phyloP scores from a whole-genome alignment of 441 rosid genomes.

The Isatis lusitanica region DNA sequence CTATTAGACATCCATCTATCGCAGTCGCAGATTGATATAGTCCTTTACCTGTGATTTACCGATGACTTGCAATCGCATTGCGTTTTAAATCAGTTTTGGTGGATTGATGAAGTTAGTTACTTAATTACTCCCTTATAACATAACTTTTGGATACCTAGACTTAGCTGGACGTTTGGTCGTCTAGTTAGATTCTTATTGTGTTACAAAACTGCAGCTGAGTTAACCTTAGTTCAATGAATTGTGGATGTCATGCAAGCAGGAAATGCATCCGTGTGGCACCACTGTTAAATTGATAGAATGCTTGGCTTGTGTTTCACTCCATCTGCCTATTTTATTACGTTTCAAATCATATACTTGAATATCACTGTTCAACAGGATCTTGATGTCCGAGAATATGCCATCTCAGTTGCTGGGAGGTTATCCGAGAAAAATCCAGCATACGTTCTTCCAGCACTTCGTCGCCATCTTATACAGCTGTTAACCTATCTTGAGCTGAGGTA shows the following conservation, averaged over 20 bases:
- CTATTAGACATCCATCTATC: constrained; percentile 6
- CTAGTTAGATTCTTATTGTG: constrained; percentile 20
- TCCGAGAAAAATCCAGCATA: constrained; percentile 99
- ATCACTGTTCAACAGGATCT: constrained; percentile 70
- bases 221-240: constrained; percentile 1
- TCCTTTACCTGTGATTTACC: neutral
- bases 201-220: constrained; percentile 12
- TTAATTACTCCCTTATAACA: neutral
- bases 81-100: neutral
- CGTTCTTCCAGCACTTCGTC: constrained; percentile 99
- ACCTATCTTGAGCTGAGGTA: constrained; percentile 98
- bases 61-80: constrained; percentile 6
- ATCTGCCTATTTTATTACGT: constrained; percentile 13
- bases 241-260: constrained; percentile 19
- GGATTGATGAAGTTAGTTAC: neutral
- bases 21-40: constrained; percentile 6
- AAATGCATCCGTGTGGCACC: constrained; percentile 2
- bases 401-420: constrained; percentile 96
- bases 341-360: constrained; percentile 20
- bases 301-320: constrained; percentile 15
- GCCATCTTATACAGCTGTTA: constrained; percentile 95
- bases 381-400: constrained; percentile 94
- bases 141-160: constrained; percentile 6
- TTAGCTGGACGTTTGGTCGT: constrained; percentile 14
- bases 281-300: constrained; percentile 26